phyloP scores from a whole-genome alignment of 371 early-diverging fungal genomes.

The Syncephalastrum contaminatum region DNA sequence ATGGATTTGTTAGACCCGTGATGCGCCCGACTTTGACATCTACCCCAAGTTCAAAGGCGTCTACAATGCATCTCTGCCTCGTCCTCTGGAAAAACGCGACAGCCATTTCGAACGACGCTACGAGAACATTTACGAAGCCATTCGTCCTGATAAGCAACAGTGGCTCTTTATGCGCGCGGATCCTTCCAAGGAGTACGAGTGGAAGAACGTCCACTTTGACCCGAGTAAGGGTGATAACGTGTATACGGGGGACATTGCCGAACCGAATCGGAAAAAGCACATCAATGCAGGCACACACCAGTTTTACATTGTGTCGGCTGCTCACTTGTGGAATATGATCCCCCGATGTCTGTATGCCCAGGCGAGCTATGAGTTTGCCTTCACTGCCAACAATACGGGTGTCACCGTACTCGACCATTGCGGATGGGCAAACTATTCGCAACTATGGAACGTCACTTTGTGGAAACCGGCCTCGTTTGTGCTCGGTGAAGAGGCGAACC shows the following conservation, averaged over 20 bases:
- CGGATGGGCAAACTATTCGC: constrained; percentile 18
- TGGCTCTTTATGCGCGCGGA: constrained; percentile 33
- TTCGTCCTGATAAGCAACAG: constrained; percentile 34
- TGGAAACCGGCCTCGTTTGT: constrained; percentile 25
- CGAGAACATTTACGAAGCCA: constrained; percentile 25
- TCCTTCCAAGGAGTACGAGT: constrained; percentile 11
- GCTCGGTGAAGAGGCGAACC: constrained; percentile 9
- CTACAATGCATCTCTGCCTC: constrained; percentile 24
- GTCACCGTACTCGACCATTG: constrained; percentile 30
- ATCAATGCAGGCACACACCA: constrained; percentile 19
- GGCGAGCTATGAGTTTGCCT: constrained; percentile 27
- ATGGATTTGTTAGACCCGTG: constrained; percentile 4
- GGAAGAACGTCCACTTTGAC: constrained; percentile 28
- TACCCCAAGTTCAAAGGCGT: constrained; percentile 28
- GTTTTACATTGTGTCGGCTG: constrained; percentile 30
- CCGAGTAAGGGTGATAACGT: constrained; percentile 22
- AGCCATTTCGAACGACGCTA: constrained; percentile 13
- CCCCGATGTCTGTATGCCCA: constrained; percentile 28
- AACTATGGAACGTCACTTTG: constrained; percentile 27
- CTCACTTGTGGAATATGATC: constrained; percentile 35
- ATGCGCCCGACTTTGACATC: constrained; percentile 27
- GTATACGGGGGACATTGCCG: constrained; percentile 11
- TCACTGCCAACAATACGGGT: constrained; percentile 33
- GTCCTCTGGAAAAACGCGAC: constrained; percentile 16
- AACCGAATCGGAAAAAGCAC: constrained; percentile 21